Base-by-base conservation (phyloP, 2,329 filamentous ascomycete species). In the Dothidotthia symphoricarpi region DNA sequence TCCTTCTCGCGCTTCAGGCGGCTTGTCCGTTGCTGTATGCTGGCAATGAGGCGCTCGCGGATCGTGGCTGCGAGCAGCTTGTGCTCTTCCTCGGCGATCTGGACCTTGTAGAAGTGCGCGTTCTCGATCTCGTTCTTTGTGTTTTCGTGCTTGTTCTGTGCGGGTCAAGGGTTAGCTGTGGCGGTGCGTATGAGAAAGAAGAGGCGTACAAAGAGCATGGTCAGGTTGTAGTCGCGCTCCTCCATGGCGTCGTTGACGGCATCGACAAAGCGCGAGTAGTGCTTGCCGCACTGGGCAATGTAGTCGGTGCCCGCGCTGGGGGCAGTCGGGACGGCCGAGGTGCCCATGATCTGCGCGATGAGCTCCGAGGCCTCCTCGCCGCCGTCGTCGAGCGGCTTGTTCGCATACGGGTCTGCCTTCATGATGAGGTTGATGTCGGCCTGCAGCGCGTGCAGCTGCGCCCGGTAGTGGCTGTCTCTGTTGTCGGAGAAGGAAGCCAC, bases 371-470 rank as follows among this genome's bases (percentile, higher is more conserved):
- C 81, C 39, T 86, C 80, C 46, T 88, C 83, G 31, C 75, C 71
- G 15, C 69, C 70, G 49, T 83, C 80, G 11, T 78, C 78, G 37
- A 95, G 75, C 32, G 87, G 81, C 43, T 81, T 78, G 44, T 82
- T 75, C 35, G 77, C 75, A 64, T 95, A 94, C 1, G 87, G 85
- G 58, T 95, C 85, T 35, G 93, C 86, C 53, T 86, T 83, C 65
- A 88, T 83, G 51, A 95, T 88, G 30, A 95, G 77, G 41, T 80
- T 87, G 69, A 90, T 89, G 66, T 95, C 90, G 49, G 88, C 83
- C 69, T 96, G 90, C n/a, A 96, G 81, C 51, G 88, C 88, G 58
- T 93, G 85, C 2, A 96, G 78, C 68, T 96, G 88, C 51, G 93
- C 86, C 46, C 90, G 82, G 67, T 95, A 97, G 56, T 88, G 83